phyloP scores from a whole-genome alignment of 331 rosid genomes.

The Cucumis variabilis region DNA sequence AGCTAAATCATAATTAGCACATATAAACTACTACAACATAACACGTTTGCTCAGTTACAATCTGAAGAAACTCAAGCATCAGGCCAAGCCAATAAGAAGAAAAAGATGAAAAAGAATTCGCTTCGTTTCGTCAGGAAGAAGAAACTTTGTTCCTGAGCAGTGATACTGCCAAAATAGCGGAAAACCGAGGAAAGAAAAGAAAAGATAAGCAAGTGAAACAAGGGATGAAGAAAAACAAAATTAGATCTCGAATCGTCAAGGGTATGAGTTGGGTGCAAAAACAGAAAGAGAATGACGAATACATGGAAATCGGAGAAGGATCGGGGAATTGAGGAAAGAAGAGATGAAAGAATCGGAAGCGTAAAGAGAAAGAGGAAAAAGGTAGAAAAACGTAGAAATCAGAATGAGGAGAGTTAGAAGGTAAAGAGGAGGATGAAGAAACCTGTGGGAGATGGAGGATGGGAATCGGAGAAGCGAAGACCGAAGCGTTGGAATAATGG shows the following conservation, averaged over 20 bases:
- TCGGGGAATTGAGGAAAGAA: not conserved
- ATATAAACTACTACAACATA: constrained; percentile 8
- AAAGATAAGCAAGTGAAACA: not conserved
- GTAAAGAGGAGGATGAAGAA: not conserved
- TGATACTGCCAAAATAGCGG: not conserved
- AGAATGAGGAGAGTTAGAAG: not conserved
- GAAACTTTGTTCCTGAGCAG: not conserved
- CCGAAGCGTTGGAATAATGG: not conserved
- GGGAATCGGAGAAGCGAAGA: not conserved
- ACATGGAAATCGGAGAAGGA: not conserved
- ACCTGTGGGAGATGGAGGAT: not conserved
- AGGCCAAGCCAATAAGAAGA: not conserved
- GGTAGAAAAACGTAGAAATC: not conserved
- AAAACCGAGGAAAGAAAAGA: not conserved
- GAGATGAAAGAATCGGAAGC: not conserved
- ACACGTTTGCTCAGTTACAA: not conserved
- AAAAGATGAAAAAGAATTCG: not conserved
- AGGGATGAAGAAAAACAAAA: not conserved
- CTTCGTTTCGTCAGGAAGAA: not conserved
- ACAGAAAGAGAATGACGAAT: not conserved
- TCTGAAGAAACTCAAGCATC: not conserved
- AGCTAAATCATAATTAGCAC: not conserved
- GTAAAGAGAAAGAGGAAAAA: not conserved
- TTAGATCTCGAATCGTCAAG: constrained; percentile 5
- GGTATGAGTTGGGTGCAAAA: not conserved